These are phyloP conservation scores for Crithidia brevicula DNA, from an alignment of 208 protist species.

Conservation along the genomic window DNA sequence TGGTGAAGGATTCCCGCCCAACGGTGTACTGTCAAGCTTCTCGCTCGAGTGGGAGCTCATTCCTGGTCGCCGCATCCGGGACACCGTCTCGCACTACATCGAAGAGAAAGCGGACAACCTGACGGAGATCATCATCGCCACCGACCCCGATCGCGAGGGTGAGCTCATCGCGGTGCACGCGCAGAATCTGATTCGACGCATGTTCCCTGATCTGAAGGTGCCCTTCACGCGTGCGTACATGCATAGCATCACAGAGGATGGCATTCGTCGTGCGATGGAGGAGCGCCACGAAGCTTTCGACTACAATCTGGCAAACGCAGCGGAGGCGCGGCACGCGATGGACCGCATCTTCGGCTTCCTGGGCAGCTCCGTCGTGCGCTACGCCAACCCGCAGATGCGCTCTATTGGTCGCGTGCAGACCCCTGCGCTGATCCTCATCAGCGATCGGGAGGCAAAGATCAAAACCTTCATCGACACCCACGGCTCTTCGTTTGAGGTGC, in stretches of 20 bases:
- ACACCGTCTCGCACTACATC: constrained; percentile 81
- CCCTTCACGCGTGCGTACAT: constrained; percentile 93
- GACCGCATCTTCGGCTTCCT: constrained; percentile 93
- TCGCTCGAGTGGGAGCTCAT: constrained; percentile 81
- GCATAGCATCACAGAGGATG: constrained; percentile 90
- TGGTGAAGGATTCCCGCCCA: constrained; percentile 51
- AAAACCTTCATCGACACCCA: constrained; percentile 62
- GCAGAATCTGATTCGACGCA: constrained; percentile 65
- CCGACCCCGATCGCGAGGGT: constrained; percentile 91
- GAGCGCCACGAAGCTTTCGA: constrained; percentile 74
- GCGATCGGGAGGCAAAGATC: constrained; percentile 78
- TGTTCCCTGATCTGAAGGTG: constrained; percentile 80
- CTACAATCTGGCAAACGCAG: constrained; percentile 85
- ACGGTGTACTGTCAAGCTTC: constrained; percentile 67
- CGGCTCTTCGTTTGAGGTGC: constrained; percentile 56
- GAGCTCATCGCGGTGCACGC: constrained; percentile 92
- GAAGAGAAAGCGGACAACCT: constrained; percentile 79
- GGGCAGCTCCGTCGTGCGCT: constrained; percentile 89
- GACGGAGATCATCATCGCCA: constrained; percentile 91
- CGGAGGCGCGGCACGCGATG: constrained; percentile 90
- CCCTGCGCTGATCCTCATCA: constrained; percentile 87
- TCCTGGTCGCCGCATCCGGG: constrained; percentile 77
- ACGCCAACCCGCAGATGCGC: constrained; percentile 87
- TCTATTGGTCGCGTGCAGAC: constrained; percentile 93
- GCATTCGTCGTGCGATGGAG: constrained; percentile 78